These are phyloP conservation scores for Nicotiana knightiana DNA, from an alignment of 257 asterid genomes.

Conservation along the genomic window DNA sequence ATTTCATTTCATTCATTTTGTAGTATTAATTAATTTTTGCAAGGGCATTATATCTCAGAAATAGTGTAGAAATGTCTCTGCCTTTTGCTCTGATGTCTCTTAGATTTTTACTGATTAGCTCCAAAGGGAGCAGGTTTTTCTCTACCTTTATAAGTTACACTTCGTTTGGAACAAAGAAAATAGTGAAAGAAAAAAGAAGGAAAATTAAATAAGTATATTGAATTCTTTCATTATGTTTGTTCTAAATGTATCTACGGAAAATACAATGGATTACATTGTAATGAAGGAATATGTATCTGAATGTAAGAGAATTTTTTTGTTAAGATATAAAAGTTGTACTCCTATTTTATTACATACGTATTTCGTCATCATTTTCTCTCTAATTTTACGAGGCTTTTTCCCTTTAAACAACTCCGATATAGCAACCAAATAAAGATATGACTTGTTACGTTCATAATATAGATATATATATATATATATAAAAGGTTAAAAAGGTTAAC, in stretches of 20 bases:
- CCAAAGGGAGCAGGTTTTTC: neutral
- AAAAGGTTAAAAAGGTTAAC: too few relatives aligned
- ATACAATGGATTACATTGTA: neutral
- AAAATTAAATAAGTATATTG: neutral
- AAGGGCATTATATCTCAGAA: neutral
- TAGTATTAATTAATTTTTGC: neutral
- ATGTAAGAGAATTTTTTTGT: neutral
- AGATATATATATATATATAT: too few relatives aligned
- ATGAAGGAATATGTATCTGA: neutral
- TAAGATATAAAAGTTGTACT: neutral
- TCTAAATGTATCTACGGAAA: neutral
- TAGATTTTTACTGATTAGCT: neutral
- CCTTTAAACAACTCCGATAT: neutral
- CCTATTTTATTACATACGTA: neutral
- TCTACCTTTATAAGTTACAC: neutral
- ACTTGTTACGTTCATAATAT: too few relatives aligned
- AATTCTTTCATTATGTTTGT: constrained; percentile 3
- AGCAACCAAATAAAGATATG: neutral
- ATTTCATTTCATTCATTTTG: neutral
- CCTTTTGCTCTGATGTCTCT: neutral
- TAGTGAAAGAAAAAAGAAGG: neutral
- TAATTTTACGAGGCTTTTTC: neutral
- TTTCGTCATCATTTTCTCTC: neutral
- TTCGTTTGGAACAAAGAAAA: neutral
- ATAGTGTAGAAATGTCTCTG: neutral